Evolutionary conservation across 768 basidiomycete genomes (phyloP).

Genomic region (Tricholoma matsutake): DNA sequence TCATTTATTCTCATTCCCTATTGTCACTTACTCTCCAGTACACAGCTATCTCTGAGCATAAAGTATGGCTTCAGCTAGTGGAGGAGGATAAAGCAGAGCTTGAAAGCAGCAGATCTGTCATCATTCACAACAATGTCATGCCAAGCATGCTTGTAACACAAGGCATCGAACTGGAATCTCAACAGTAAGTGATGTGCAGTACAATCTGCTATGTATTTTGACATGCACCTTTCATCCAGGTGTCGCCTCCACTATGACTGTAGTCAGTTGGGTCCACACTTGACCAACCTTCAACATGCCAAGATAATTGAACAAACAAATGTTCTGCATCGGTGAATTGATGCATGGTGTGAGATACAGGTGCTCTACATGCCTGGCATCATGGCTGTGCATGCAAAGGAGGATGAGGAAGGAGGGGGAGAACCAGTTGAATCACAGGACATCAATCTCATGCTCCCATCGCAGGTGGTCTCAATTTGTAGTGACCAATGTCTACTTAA

Average conservation of each 20-base stretch:
- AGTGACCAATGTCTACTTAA: not conserved
- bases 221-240: not conserved
- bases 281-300: constrained; percentile 13
- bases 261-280: constrained; percentile 6
- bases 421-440: not conserved
- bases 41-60: constrained; percentile 7
- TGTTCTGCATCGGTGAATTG: constrained; percentile 6
- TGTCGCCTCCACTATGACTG: not conserved
- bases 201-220: not conserved
- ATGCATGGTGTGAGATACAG: too few species aligned
- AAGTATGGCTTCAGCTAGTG: constrained; percentile 8
- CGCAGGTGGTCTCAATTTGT: not conserved
- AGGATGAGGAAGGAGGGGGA: not conserved
- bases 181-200: not conserved
- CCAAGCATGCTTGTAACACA: constrained; percentile 22
- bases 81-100: too few species aligned
- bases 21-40: not conserved
- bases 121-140: constrained; percentile 10
- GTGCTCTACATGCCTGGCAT: too few species aligned
- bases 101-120: not conserved
- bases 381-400: not conserved
- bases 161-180: constrained; percentile 10
- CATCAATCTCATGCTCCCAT: not conserved
- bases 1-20: not conserved
- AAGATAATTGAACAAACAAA: not conserved